Evolutionary conservation across 192 early-diverging fungal genomes (phyloP).

Genomic region (Umbelopsis ramanniana): DNA sequence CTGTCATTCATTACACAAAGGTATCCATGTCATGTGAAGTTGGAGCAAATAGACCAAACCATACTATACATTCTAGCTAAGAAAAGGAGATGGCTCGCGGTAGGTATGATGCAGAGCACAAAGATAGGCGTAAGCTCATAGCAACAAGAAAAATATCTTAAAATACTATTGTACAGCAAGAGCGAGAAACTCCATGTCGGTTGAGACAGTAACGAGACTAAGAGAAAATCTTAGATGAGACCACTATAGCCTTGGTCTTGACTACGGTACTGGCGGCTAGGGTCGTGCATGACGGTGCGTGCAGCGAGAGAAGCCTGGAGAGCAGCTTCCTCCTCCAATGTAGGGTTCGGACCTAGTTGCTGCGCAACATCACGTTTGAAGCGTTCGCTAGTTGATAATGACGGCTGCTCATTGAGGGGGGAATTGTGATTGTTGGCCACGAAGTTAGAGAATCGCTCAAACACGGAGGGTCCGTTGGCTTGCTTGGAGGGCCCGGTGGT

Average conservation of each 20-base stretch:
- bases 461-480: not conserved
- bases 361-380: slow-evolving; percentile 13
- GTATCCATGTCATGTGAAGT: slow-evolving; percentile 2
- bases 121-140: slow-evolving; percentile 5
- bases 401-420: not conserved
- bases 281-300: not conserved
- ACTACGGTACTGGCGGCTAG: not conserved
- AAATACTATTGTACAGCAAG: not conserved
- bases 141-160: not conserved
- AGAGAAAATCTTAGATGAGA: not conserved
- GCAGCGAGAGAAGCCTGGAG: not conserved
- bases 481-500: not conserved
- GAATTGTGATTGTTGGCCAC: slow-evolving; percentile 13
- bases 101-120: no score
- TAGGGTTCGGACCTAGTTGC: not conserved
- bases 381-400: not conserved
- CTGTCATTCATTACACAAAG: slow-evolving; percentile 16
- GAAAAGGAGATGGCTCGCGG: no score
- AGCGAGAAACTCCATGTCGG: no score
- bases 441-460: slow-evolving; percentile 7
- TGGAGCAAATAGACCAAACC: not conserved
- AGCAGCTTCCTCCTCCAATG: not conserved
- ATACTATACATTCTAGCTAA: no score
- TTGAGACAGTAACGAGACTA: no score
- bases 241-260: slow-evolving; percentile 12